Conservation (phyloP, 345 rosid species). For the Leavenworthia alabamica region DNA sequence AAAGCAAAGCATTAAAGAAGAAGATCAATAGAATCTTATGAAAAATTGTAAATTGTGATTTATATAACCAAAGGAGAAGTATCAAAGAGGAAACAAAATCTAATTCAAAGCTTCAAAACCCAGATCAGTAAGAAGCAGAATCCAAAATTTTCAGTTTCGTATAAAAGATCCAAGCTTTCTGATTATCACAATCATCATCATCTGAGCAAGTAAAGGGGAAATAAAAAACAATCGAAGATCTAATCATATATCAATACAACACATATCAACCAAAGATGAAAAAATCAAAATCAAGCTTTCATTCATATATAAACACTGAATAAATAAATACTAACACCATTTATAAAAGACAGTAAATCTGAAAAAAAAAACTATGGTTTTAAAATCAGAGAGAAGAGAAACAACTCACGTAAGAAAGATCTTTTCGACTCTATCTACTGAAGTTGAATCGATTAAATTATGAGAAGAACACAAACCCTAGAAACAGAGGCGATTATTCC, state of each 20-base stretch:
- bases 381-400: background rate
- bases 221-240: slow-evolving; percentile 7
- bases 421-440: background rate
- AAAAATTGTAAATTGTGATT: background rate
- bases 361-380: background rate
- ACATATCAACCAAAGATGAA: background rate
- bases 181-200: background rate
- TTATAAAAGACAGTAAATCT: background rate
- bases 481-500: slow-evolving; percentile 7
- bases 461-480: slow-evolving; percentile 13
- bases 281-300: background rate
- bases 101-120: slow-evolving; percentile 7
- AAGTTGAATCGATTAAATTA: background rate
- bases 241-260: background rate
- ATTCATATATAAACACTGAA: background rate
- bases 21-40: background rate
- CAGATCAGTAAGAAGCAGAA: slow-evolving; percentile 10
- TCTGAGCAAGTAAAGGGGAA: background rate
- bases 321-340: background rate
- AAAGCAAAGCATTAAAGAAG: background rate
- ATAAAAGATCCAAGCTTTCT: background rate
- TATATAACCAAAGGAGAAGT: background rate
- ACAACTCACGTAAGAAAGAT: slow-evolving; percentile 36
- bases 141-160: background rate
- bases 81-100: slow-evolving; percentile 3